A percentile compares a stretch with the other conserved stretches of the same genome.
These are phyloP conservation scores for Oryza australiensis DNA, from an alignment of 176 grass and related monocot genomes.

Conservation along the genomic window DNA sequence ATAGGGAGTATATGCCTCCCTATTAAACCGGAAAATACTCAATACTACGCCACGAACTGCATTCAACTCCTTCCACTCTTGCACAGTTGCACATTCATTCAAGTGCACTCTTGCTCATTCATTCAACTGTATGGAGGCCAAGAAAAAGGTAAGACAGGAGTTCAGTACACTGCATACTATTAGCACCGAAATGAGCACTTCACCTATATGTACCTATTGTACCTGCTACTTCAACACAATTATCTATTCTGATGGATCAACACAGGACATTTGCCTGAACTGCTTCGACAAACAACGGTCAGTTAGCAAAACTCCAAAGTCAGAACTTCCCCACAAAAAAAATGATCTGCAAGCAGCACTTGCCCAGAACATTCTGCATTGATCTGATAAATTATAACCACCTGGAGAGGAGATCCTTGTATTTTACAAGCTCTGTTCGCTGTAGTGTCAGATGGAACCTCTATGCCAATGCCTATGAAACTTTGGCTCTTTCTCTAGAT, in stretches of 20 bases:
- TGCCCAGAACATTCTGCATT: not conserved
- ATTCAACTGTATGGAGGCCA: constrained; percentile 6
- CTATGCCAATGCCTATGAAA: constrained; percentile 34
- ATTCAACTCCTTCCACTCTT: not conserved
- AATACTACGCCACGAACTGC: not conserved
- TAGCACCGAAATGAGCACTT: constrained; percentile 10
- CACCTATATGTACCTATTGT: constrained; percentile 18
- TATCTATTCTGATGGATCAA: constrained; percentile 33
- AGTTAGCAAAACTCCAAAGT: constrained; percentile 32
- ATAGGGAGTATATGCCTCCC: not conserved
- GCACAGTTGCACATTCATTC: not conserved
- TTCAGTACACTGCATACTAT: not conserved
- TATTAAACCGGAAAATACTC: not conserved
- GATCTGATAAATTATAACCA: constrained; percentile 5
- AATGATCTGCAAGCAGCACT: not conserved
- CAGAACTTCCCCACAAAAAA: constrained; percentile 36
- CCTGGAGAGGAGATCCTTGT: not conserved
- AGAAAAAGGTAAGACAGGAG: not conserved
- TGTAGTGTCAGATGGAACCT: constrained; percentile 21
- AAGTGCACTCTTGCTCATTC: not conserved
- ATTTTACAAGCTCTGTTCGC: constrained; percentile 15
- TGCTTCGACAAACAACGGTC: not conserved
- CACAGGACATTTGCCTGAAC: not conserved
- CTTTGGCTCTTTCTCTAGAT: constrained; percentile 47
- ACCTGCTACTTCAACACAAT: constrained; percentile 1